Evolutionary conservation across 1,284 basidiomycete genomes (phyloP).

Genomic region (Tausonia pullulans): DNA sequence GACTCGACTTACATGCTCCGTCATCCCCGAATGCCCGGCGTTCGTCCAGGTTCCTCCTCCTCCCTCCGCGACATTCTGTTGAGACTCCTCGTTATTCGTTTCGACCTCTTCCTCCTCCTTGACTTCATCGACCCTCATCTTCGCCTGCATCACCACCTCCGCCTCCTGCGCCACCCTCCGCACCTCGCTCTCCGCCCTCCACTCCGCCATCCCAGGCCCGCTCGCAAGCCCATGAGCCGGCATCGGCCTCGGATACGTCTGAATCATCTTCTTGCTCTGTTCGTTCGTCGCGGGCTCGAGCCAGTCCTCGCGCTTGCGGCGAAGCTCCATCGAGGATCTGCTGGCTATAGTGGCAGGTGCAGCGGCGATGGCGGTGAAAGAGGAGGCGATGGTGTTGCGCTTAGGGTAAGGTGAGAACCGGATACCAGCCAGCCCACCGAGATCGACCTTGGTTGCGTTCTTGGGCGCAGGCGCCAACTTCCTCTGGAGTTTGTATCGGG

Average conservation of each 20-base stretch:
- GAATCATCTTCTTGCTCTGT: background rate
- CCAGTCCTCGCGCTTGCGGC: background rate
- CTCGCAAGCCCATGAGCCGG: too few species aligned
- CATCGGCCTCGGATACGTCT: background rate
- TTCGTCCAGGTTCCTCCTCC: background rate
- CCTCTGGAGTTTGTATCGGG: too few species aligned
- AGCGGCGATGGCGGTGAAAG: background rate
- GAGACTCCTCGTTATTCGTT: too few species aligned
- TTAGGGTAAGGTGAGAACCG: too few species aligned
- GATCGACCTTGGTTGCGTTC: slow-evolving; percentile 6
- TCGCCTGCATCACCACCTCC: too few species aligned
- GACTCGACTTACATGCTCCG: too few species aligned
- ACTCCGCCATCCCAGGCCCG: too few species aligned
- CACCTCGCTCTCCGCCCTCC: too few species aligned
- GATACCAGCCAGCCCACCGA: background rate
- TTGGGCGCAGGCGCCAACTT: slow-evolving; percentile 27
- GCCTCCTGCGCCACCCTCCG: too few species aligned
- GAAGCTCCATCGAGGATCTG: background rate
- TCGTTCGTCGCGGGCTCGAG: background rate
- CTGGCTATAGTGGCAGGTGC: background rate
- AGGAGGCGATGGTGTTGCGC: background rate
- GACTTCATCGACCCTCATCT: too few species aligned
- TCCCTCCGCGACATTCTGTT: background rate
- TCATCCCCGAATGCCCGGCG: background rate
- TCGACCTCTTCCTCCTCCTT: too few species aligned